Conservation (phyloP, 2,329 filamentous ascomycete species). For the Pseudodiploospora longispora region DNA sequence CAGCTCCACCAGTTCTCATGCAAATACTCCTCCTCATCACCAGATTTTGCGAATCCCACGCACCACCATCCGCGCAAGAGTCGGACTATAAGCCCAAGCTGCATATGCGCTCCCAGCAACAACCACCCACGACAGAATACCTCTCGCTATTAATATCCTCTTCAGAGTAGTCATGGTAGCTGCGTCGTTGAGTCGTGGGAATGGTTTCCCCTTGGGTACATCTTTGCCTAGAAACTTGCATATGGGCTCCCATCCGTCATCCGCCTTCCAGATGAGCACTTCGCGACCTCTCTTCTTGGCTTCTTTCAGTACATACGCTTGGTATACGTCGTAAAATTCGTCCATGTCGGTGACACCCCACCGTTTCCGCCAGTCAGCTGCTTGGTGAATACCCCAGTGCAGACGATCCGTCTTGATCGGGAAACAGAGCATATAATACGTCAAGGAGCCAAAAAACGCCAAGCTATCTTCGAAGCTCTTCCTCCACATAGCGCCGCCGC, state of each 20-base stretch:
- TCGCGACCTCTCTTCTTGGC: slow-evolving; percentile 20
- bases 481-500: slow-evolving; percentile 17
- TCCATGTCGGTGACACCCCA: slow-evolving; percentile 6
- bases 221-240: slow-evolving; percentile 31
- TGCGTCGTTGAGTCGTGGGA: slow-evolving; percentile 25
- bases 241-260: slow-evolving; percentile 35
- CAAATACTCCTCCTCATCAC: no score
- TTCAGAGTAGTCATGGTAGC: slow-evolving; percentile 10
- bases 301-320: slow-evolving; percentile 18
- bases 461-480: slow-evolving; percentile 18
- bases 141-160: slow-evolving; percentile 8
- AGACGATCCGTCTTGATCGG: slow-evolving; percentile 20
- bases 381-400: slow-evolving; percentile 17
- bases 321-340: slow-evolving; percentile 14
- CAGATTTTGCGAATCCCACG: not conserved
- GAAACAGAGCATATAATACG: slow-evolving; percentile 17
- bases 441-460: slow-evolving; percentile 19
- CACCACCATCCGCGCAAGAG: slow-evolving; percentile 1
- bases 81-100: slow-evolving; percentile 6
- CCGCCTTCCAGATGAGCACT: slow-evolving; percentile 18
- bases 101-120: slow-evolving; percentile 5
- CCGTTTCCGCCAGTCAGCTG: slow-evolving; percentile 1
- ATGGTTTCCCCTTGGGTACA: slow-evolving; percentile 22
- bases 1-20: no score
- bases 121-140: slow-evolving; percentile 10